A percentile compares a stretch with the other conserved stretches of the same genome.
Conservation (phyloP, 2,329 filamentous ascomycete species). For the Cytospora leucostoma region DNA sequence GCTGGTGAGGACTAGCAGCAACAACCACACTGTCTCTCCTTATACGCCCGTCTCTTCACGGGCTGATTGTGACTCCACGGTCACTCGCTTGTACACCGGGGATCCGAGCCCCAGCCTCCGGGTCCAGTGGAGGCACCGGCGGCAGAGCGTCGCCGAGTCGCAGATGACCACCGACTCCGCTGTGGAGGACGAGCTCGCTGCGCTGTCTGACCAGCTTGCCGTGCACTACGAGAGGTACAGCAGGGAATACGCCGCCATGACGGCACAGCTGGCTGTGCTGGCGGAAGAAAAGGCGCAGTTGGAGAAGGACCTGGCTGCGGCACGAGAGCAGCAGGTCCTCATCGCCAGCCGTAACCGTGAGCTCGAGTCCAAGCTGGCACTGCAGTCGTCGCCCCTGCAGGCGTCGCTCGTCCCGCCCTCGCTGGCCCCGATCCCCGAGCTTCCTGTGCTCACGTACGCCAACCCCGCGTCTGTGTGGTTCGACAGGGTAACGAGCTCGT, state of each 20-base stretch:
- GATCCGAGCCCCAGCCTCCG: not conserved
- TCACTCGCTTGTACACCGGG: not conserved
- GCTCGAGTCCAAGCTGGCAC: not conserved
- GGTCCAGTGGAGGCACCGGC: not conserved
- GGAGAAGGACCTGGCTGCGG: conserved; percentile 4
- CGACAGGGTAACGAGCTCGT: conserved; percentile 20
- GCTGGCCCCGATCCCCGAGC: conserved; percentile 12
- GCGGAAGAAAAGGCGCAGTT: not conserved
- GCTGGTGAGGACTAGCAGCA: not conserved
- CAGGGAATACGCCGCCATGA: not conserved
- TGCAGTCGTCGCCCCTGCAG: conserved; percentile 2
- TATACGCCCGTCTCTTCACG: not conserved
- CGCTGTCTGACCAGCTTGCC: conserved; percentile 9
- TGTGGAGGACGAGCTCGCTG: conserved; percentile 6
- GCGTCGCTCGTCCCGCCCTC: conserved; percentile 1
- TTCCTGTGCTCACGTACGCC: conserved; percentile 19
- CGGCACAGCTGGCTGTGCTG: conserved; percentile 2
- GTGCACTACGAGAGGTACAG: conserved; percentile 5
- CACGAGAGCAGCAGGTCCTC: conserved; percentile 9
- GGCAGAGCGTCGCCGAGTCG: not conserved
- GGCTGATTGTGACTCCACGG: not conserved
- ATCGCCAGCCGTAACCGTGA: conserved; percentile 5
- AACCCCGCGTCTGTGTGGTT: conserved; percentile 19
- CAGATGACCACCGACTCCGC: conserved; percentile 3
- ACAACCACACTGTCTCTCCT: not conserved